phyloP scores from a whole-genome alignment of 306 rosid genomes.

The Neltuma alba region DNA sequence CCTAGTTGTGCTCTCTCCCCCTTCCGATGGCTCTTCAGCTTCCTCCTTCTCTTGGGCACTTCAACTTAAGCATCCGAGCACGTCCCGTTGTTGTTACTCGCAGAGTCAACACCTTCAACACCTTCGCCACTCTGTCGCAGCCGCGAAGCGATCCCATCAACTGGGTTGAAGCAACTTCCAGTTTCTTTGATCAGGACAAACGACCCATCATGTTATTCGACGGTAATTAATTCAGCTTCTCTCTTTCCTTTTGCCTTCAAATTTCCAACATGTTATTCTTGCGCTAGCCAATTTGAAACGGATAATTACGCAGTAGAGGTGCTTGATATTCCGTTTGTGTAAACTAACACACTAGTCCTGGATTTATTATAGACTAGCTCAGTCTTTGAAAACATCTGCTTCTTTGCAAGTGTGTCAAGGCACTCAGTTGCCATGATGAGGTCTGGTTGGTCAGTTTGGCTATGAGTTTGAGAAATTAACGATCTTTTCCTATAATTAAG shows the following conservation, averaged over 20 bases:
- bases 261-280: not conserved
- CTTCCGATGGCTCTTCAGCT: conserved; percentile 62
- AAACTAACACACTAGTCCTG: not conserved
- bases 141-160: conserved; percentile 39
- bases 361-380: too few species aligned
- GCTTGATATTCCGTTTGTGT: not conserved
- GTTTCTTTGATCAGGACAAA: conserved; percentile 70
- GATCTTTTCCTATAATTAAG: not conserved
- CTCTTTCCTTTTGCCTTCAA: not conserved
- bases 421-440: too few species aligned
- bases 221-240: conserved; percentile 47
- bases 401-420: not conserved
- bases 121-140: conserved; percentile 60
- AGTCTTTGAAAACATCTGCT: not conserved
- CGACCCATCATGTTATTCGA: conserved; percentile 96
- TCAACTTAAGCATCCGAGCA: conserved; percentile 27
- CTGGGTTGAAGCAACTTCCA: conserved; percentile 78
- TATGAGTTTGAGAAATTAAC: not conserved
- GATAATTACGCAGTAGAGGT: not conserved
- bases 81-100: conserved; percentile 34
- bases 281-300: not conserved
- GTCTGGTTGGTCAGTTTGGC: too few species aligned
- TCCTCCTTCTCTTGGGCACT: conserved; percentile 40
- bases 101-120: conserved; percentile 32
- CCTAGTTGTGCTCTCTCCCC: not conserved